Percentiles rank a stretch among this genome's conserved stretches.
These are phyloP conservation scores for Diaporthe ampelina DNA, from an alignment of 2,329 filamentous ascomycete species.

Conservation along the genomic window DNA sequence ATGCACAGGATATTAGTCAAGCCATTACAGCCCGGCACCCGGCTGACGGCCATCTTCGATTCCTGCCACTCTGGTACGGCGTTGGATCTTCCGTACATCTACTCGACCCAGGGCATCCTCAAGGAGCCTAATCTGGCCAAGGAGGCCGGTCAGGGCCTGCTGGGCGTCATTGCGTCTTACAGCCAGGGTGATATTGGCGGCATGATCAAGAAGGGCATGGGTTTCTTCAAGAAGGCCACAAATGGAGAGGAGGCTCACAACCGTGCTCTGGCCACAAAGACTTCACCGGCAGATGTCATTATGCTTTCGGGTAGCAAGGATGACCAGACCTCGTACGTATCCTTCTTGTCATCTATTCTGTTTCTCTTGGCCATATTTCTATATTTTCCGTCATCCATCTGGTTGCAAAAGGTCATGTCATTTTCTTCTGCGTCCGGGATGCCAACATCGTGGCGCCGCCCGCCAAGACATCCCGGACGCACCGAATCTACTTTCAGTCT, in stretches of 20 bases:
- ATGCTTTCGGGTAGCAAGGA: slow-evolving; percentile 99
- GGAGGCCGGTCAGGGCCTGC: slow-evolving; percentile 75
- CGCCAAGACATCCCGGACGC: neutral
- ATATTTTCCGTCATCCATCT: neutral
- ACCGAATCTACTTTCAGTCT: neutral
- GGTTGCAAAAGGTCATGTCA: neutral
- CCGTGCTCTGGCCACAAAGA: slow-evolving; percentile 88
- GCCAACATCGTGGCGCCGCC: neutral
- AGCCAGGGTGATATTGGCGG: slow-evolving; percentile 82
- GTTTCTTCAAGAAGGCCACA: slow-evolving; percentile 90
- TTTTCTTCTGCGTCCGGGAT: neutral
- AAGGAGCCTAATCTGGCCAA: slow-evolving; percentile 78
- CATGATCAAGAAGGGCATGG: slow-evolving; percentile 84
- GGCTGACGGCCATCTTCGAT: slow-evolving; percentile 74
- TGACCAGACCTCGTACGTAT: slow-evolving; percentile 88
- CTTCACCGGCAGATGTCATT: slow-evolving; percentile 92
- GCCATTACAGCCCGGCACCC: slow-evolving; percentile 68
- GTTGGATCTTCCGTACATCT: slow-evolving; percentile 77
- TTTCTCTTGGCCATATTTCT: slow-evolving; percentile 38
- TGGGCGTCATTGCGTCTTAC: slow-evolving; percentile 72
- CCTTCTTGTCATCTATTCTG: slow-evolving; percentile 49
- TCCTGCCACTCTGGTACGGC: slow-evolving; percentile 78
- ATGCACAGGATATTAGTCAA: slow-evolving; percentile 82
- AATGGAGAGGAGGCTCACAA: slow-evolving; percentile 85
- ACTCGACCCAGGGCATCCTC: slow-evolving; percentile 77